These are phyloP conservation scores for Holtermannia corniformis DNA, from an alignment of 768 basidiomycete species.

Conservation along the genomic window DNA sequence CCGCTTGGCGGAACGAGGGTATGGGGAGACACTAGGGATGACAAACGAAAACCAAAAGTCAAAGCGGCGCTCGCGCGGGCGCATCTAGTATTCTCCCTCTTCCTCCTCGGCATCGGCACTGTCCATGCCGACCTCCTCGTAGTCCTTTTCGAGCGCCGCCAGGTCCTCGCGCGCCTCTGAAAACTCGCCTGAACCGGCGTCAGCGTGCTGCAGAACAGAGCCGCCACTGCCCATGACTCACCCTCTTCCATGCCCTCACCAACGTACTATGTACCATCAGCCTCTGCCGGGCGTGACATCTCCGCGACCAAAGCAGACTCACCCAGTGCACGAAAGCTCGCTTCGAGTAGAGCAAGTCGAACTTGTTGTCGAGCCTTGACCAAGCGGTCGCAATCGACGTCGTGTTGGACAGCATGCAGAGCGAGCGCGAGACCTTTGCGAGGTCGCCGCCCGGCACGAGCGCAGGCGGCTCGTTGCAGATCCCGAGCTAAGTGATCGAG, in stretches of 20 bases:
- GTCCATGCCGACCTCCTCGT: constrained; percentile 44
- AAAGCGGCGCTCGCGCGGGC: neutral
- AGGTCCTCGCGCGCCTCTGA: constrained; percentile 97
- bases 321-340: constrained; percentile 46
- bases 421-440: constrained; percentile 82
- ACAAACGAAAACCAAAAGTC: neutral
- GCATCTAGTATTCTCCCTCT: constrained; percentile 40
- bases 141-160: constrained; percentile 81
- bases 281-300: too few species aligned
- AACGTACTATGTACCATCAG: constrained; percentile 62
- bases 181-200: too few species aligned
- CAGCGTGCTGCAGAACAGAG: too few species aligned
- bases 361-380: constrained; percentile 91
- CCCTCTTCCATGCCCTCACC: constrained; percentile 99
- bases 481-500: constrained; percentile 59
- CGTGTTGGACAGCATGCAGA: constrained; percentile 91
- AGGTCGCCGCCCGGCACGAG: constrained; percentile 88
- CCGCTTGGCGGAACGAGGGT: too few species aligned
- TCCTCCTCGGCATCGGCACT: constrained; percentile 42
- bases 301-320: constrained; percentile 41
- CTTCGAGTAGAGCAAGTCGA: constrained; percentile 92
- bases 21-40: neutral
- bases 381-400: constrained; percentile 76
- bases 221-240: too few species aligned
- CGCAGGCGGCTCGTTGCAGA: constrained; percentile 93